These are phyloP conservation scores for Coleophoma cylindrospora DNA, from an alignment of 2,329 filamentous ascomycete genomes.

Conservation along the genomic window DNA sequence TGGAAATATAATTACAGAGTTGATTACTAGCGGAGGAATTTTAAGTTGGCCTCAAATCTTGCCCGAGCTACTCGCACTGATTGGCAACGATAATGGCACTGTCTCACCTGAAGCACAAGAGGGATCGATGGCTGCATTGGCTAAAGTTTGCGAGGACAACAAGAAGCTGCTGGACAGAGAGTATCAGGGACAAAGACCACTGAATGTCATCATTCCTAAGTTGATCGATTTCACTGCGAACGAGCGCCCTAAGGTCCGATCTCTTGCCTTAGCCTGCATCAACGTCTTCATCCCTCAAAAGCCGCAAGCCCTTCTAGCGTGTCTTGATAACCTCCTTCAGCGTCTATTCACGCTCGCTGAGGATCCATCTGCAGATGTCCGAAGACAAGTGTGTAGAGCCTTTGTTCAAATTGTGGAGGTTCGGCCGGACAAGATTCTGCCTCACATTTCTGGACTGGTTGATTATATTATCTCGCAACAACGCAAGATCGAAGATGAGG, in stretches of 20 bases:
- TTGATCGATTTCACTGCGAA: constrained; percentile 82
- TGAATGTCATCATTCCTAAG: constrained; percentile 85
- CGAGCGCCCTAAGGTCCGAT: constrained; percentile 70
- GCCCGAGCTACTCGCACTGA: constrained; percentile 72
- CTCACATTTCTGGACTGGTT: constrained; percentile 82
- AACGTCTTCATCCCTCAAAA: constrained; percentile 89
- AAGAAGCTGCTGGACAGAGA: constrained; percentile 79
- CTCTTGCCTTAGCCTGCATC: constrained; percentile 75
- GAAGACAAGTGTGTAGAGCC: constrained; percentile 86
- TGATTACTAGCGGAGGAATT: constrained; percentile 79
- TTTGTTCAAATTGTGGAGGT: constrained; percentile 92
- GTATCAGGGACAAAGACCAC: constrained; percentile 80
- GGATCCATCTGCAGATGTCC: constrained; percentile 75
- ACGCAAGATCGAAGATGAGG: constrained; percentile 72
- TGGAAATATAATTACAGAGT: constrained; percentile 90
- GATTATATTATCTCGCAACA: constrained; percentile 93
- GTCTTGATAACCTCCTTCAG: constrained; percentile 75
- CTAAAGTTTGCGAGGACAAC: constrained; percentile 98
- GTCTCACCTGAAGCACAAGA: constrained; percentile 73
- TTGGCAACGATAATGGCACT: constrained; percentile 67
- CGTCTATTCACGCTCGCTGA: constrained; percentile 77
- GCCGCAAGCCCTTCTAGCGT: constrained; percentile 74
- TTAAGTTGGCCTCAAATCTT: constrained; percentile 89
- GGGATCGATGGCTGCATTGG: constrained; percentile 85
- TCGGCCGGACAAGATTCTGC: constrained; percentile 82